These are phyloP conservation scores for Daldinia vernicosa DNA, from an alignment of 495 filamentous ascomycete genomes.

Conservation along the genomic window DNA sequence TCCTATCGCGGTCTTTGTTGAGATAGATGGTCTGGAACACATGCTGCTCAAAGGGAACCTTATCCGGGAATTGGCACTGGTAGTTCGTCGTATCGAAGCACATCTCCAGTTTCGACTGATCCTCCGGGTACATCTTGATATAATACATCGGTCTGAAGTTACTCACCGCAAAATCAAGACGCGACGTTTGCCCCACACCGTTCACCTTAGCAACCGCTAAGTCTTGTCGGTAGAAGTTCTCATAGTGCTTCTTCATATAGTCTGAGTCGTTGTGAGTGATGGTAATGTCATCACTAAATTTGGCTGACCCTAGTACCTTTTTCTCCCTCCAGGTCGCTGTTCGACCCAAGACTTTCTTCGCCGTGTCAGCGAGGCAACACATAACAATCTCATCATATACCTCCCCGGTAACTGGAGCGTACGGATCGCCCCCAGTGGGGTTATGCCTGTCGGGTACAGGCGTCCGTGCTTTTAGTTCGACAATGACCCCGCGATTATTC, in stretches of 20 bases:
- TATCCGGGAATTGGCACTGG: slow-evolving; percentile 75
- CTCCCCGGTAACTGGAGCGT: slow-evolving; percentile 48
- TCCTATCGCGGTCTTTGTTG: slow-evolving; percentile 68
- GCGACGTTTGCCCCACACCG: slow-evolving; percentile 45
- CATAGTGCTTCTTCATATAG: slow-evolving; percentile 81
- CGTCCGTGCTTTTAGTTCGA: slow-evolving; percentile 49
- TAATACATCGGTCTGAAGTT: slow-evolving; percentile 85
- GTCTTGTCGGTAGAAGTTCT: slow-evolving; percentile 67
- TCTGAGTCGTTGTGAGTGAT: slow-evolving; percentile 80
- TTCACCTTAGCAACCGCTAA: slow-evolving; percentile 39
- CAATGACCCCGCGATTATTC: slow-evolving; percentile 64
- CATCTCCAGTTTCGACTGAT: slow-evolving; percentile 81
- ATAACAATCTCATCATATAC: slow-evolving; percentile 78
- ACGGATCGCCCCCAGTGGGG: slow-evolving; percentile 49
- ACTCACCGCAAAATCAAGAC: slow-evolving; percentile 44
- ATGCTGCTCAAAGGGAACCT: slow-evolving; percentile 62
- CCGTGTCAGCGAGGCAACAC: slow-evolving; percentile 79
- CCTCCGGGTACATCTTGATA: slow-evolving; percentile 72
- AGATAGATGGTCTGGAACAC: slow-evolving; percentile 88
- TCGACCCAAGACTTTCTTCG: slow-evolving; percentile 69
- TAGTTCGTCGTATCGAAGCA: slow-evolving; percentile 87
- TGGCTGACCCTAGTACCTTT: slow-evolving; percentile 75
- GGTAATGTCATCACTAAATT: slow-evolving; percentile 84
- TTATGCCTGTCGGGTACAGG: slow-evolving; percentile 46
- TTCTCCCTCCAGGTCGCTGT: slow-evolving; percentile 71